A percentile compares a stretch with the other conserved stretches of the same genome.
Evolutionary conservation across 352 stramenopile species (phyloP).

Genomic region (Globisporangium emineosum): DNA sequence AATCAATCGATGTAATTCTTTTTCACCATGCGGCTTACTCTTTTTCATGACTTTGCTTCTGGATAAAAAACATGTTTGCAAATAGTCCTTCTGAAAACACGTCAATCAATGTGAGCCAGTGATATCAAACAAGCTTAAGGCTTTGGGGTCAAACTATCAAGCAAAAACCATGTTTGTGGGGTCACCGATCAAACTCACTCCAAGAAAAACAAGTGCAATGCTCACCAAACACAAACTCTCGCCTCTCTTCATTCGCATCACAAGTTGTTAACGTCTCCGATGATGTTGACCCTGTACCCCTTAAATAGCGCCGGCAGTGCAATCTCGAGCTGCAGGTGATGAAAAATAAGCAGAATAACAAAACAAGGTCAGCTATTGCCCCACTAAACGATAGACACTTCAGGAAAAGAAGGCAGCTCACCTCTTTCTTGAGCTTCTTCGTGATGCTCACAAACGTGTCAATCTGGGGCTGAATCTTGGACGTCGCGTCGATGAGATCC

Average conservation of each 20-base stretch:
- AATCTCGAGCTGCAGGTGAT: constrained; percentile 42
- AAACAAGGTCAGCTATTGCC: constrained; percentile 1
- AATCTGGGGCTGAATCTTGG: constrained; percentile 55
- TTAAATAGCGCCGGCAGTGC: constrained; percentile 65
- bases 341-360: background rate
- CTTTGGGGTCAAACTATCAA: background rate
- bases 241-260: constrained; percentile 20
- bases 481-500: constrained; percentile 56
- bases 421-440: constrained; percentile 71
- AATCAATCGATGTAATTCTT: background rate
- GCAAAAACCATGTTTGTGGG: background rate
- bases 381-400: background rate
- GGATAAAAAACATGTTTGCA: background rate
- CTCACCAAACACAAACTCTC: background rate
- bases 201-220: background rate
- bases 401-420: constrained; percentile 17
- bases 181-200: background rate
- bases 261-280: constrained; percentile 77
- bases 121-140: background rate
- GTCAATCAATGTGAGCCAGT: background rate
- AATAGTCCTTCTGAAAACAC: background rate
- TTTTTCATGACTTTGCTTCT: background rate
- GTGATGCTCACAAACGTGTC: constrained; percentile 41
- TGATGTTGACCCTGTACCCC: constrained; percentile 77
- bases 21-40: background rate